phyloP scores from a whole-genome alignment of 2,329 filamentous ascomycete species.

The Ophiocordyceps polyrhachis-furcata region DNA sequence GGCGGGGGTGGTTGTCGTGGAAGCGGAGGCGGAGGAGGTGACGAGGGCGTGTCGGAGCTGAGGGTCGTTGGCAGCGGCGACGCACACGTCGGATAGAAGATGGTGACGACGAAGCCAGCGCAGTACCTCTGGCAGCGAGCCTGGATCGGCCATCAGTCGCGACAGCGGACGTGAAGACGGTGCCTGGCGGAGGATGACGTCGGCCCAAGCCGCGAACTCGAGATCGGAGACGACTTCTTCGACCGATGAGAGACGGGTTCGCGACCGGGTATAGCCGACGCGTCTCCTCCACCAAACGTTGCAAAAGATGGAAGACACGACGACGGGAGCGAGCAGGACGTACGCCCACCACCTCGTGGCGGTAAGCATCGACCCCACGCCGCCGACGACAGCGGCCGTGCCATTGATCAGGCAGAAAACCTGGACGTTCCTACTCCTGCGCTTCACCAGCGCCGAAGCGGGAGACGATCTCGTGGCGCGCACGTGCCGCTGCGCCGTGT shows the following conservation, averaged over 20 bases:
- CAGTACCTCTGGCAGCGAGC: conserved; percentile 3
- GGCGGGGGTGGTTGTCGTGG: background rate
- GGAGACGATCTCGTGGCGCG: conserved; percentile 5
- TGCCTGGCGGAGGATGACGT: conserved; percentile 1
- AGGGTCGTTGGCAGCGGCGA: conserved; percentile 1
- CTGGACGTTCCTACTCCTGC: conserved; percentile 21
- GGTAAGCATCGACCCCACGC: conserved; percentile 29
- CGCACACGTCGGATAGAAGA: conserved; percentile 4
- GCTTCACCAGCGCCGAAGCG: conserved; percentile 13
- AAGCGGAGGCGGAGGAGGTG: background rate
- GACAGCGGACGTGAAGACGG: background rate
- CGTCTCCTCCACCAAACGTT: conserved; percentile 29
- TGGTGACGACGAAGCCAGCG: conserved; percentile 4
- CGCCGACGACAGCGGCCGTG: conserved; percentile 24
- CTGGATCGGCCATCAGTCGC: conserved; percentile 4
- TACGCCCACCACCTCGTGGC: conserved; percentile 34
- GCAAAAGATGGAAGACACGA: conserved; percentile 23
- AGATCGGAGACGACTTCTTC: conserved; percentile 1
- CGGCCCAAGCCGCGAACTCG: conserved; percentile 6
- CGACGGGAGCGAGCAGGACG: conserved; percentile 29
- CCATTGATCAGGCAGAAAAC: conserved; percentile 26
- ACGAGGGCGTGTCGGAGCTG: conserved; percentile 2
- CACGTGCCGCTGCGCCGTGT: conserved; percentile 20
- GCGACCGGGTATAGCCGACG: conserved; percentile 21
- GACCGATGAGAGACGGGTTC: conserved; percentile 11